Base-by-base conservation (phyloP, 805 yeast genomes). In the Wickerhamiella allomyrinae region DNA sequence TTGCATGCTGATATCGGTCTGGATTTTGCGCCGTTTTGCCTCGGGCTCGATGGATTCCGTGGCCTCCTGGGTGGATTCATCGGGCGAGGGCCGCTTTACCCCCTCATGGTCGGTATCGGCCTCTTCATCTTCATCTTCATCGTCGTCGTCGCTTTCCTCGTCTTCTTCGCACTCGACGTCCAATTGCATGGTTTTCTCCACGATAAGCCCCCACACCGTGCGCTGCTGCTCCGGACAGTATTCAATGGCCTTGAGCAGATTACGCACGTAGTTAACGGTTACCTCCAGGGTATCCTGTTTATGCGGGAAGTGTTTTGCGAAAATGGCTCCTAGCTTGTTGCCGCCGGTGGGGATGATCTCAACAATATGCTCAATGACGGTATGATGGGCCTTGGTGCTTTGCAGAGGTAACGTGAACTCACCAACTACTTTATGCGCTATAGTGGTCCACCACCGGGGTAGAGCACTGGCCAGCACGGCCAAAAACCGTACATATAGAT, bases 81-180 rank as follows among this genome's bases (percentile, higher is more conserved):
- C n/a, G n/a, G n/a, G n/a, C 25, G 19, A 29, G 25, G n/a, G n/a
- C n/a, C n/a, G n/a, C n/a, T n/a, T n/a, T 19, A 42, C 46, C 3
- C 50, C 60, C 4, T 20, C 24, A 10, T 39, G 46, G 3, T 14
- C 23, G 15, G 29, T 40, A 3, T 53, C 57, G 13, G 56, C 62
- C 27, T 53, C 60, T 2, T 48, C 53, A n/a, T 55, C 61, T n/a
- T 49, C 58, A 4, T 51, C 59, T 10, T 56, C 64, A 14, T 53
- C 62, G 5, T 57, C 61, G 9, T 57, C 65, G 1, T 54, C 62
- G 2, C 60, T 68, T 7, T 64, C 74, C 44, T 84, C 62, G 52
- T 81, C 91, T 55, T 83, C 85, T 54, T 85, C 95, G 44, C 87
- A 67, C 59, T 86, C 97, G 5, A 87, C 95, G 60, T 89, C 98